Evolutionary conservation across 2,329 filamentous ascomycete species (phyloP).

Genomic region (Tolypocladium nubicola): DNA sequence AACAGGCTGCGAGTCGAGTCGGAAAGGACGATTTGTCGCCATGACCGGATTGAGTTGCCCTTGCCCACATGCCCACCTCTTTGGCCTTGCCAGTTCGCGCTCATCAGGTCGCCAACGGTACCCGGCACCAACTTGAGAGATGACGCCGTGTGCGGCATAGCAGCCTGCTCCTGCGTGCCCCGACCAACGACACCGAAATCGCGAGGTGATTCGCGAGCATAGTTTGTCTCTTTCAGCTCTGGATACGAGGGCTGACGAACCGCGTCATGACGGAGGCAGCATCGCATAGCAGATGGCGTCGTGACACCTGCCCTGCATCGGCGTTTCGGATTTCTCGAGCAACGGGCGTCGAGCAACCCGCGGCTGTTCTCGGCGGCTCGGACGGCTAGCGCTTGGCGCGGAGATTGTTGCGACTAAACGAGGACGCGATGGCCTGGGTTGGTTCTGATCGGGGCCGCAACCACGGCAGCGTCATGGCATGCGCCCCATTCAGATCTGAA

Average conservation of each 20-base stretch:
- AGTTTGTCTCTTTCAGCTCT: neutral
- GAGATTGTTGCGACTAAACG: neutral
- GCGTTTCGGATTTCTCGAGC: neutral
- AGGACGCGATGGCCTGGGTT: neutral
- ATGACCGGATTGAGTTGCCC: neutral
- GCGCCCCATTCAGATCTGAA: neutral
- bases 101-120: neutral
- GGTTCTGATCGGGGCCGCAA: neutral
- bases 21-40: neutral
- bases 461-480: neutral
- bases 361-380: neutral
- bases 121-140: neutral
- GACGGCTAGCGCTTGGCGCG: neutral
- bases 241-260: neutral
- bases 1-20: neutral
- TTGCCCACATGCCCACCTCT: neutral
- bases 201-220: neutral
- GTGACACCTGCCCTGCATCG: neutral
- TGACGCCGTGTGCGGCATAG: neutral
- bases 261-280: neutral
- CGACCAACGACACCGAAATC: neutral
- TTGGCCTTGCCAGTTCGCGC: neutral
- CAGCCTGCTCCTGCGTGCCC: neutral
- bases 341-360: neutral
- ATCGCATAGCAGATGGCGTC: neutral